Conservation (phyloP, 140 eudicot genomes). For the Erigeron philadelphicus region DNA sequence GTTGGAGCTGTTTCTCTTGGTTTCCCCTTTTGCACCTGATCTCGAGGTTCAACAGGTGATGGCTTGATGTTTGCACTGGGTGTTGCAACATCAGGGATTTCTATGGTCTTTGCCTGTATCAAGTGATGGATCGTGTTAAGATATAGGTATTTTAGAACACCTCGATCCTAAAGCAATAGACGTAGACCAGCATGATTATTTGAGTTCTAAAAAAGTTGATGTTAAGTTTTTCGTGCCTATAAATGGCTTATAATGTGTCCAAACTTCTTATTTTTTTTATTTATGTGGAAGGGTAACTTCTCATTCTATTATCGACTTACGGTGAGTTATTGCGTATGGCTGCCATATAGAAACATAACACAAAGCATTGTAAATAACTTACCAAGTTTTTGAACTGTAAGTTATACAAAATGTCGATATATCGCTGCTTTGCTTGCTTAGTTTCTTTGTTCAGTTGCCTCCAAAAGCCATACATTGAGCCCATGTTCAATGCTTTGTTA, state of each 20-base stretch:
- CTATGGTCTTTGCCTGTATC: constrained; percentile 27
- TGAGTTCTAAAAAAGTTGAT: too few species aligned
- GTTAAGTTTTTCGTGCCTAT: too few species aligned
- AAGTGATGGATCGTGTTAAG: constrained; percentile 16
- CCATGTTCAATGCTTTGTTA: constrained; percentile 78
- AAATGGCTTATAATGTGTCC: too few species aligned
- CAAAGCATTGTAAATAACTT: constrained; percentile 23
- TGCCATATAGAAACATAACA: background rate
- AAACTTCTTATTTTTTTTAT: too few species aligned
- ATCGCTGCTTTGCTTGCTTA: constrained; percentile 77
- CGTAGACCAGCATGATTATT: too few species aligned
- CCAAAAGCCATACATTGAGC: constrained; percentile 75
- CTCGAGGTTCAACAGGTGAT: constrained; percentile 9
- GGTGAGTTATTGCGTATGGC: too few species aligned
- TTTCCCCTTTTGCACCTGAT: constrained; percentile 5
- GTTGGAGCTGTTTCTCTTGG: constrained; percentile 11
- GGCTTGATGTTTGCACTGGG: too few species aligned
- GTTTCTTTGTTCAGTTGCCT: constrained; percentile 60
- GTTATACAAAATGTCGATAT: constrained; percentile 59
- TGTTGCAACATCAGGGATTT: constrained; percentile 19
- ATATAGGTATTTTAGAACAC: background rate
- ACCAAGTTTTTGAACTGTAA: constrained; percentile 71
- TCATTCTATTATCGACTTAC: too few species aligned
- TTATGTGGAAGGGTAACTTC: too few species aligned
- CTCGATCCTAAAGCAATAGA: too few species aligned